Evolutionary conservation across 1,284 basidiomycete species (phyloP).

Genomic region (Pseudozyma sp.): DNA sequence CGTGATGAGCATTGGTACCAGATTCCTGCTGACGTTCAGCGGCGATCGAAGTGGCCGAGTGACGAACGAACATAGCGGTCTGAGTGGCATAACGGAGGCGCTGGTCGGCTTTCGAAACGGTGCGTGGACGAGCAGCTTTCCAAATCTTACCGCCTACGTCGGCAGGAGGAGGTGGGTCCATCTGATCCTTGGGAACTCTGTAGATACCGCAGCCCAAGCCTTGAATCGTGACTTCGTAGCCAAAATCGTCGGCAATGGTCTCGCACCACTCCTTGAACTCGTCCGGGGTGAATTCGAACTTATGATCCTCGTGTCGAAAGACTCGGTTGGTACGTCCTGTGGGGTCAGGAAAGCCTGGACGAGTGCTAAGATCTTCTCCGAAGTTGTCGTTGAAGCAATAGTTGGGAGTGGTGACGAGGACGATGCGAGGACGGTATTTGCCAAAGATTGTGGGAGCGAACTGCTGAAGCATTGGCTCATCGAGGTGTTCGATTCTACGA

Average conservation of each 20-base stretch:
- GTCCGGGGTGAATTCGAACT: conserved; percentile 88
- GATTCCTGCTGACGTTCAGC: conserved; percentile 17
- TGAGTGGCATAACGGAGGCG: conserved; percentile 43
- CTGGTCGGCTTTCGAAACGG: conserved; percentile 35
- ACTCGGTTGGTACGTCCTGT: conserved; percentile 76
- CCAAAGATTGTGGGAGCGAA: conserved; percentile 86
- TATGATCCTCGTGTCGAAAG: conserved; percentile 84
- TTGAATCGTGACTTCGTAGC: conserved; percentile 74
- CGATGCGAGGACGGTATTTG: conserved; percentile 80
- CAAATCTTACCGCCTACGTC: conserved; percentile 37
- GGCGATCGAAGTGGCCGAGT: conserved; percentile 16
- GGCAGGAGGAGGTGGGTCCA: conserved; percentile 22
- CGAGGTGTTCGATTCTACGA: conserved; percentile 86
- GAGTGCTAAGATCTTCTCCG: conserved; percentile 58
- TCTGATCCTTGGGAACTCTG: conserved; percentile 30
- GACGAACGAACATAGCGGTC: conserved; percentile 39
- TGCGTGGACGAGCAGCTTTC: conserved; percentile 36
- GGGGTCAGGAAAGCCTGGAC: conserved; percentile 77
- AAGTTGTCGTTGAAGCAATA: conserved; percentile 90
- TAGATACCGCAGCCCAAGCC: conserved; percentile 47
- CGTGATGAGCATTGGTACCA: conserved; percentile 7
- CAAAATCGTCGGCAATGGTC: conserved; percentile 77
- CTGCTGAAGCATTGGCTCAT: conserved; percentile 76
- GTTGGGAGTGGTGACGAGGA: conserved; percentile 89
- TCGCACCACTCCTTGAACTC: conserved; percentile 83